phyloP scores from a whole-genome alignment of 495 filamentous ascomycete species.

The Neurospora sp. region DNA sequence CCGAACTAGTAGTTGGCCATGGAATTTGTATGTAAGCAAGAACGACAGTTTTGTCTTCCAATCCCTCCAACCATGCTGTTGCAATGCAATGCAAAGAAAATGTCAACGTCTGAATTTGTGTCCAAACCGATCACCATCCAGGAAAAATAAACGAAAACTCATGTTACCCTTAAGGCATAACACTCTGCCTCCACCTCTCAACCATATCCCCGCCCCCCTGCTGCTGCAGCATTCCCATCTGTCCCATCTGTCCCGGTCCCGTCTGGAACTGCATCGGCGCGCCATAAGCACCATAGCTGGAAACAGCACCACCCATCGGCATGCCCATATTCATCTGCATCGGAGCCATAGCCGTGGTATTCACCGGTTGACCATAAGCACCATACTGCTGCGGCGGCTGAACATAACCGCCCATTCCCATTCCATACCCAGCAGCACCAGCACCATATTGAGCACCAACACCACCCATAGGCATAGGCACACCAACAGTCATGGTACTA shows the following conservation, averaged over 20 bases:
- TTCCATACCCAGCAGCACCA: background rate
- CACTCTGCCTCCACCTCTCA: slow-evolving; percentile 82
- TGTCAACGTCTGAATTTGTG: too few relatives aligned
- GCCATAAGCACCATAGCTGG: slow-evolving; percentile 13
- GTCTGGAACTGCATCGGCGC: slow-evolving; percentile 19
- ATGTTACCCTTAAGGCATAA: too few relatives aligned
- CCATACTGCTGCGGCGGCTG: too few relatives aligned
- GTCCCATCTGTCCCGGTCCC: background rate
- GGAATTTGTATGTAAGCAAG: background rate
- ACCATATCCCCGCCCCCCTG: slow-evolving; percentile 62
- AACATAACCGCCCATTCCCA: background rate
- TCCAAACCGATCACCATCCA: too few relatives aligned
- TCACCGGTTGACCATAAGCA: too few relatives aligned
- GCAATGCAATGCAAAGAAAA: too few relatives aligned
- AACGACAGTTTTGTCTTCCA: background rate
- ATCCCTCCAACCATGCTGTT: too few relatives aligned
- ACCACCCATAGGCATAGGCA: background rate
- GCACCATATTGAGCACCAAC: background rate
- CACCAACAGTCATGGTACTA: background rate
- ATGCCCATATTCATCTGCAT: background rate
- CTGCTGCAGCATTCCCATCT: slow-evolving; percentile 11
- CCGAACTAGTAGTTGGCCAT: too few relatives aligned
- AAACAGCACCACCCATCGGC: background rate
- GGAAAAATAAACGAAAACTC: too few relatives aligned
- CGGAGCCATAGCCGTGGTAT: background rate